Base-by-base conservation (phyloP, 2,329 filamentous ascomycete genomes). In the Tothia fuscella region DNA sequence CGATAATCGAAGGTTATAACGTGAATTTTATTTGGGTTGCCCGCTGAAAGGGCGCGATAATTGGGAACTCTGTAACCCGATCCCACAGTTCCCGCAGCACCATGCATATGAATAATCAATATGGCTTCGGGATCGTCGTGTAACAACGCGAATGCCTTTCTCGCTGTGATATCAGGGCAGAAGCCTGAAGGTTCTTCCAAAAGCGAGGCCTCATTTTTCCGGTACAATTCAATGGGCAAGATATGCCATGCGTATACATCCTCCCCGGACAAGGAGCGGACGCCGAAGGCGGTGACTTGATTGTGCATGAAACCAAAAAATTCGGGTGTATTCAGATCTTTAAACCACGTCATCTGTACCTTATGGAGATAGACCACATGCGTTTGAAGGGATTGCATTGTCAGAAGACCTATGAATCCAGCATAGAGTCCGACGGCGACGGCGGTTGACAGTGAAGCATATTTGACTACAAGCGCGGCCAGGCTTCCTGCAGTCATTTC, bases 1-100 rank as follows among this genome's bases (percentile, higher is more conserved):
- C 88, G 81, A 61, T 95, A 95, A 65, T 94, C 87, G 52, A 94
- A 78, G 30, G 85, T 76, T n/a, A 95, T 67, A 33, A 94, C 74
- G 55, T 95, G 88, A 42, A 87, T 75, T 43, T 72, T 67, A 75
- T 38, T 29, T 0, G 68, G 56, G 29, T 79, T 76, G 41, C 80
- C 74, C 3, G 86, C 76, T 32, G 86, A 76, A 31, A 94, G 66
- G 33, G 78, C 71, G 50, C 87, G 84, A 57, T 93, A 93, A 43
- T 78, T 82, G 24, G 78, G 71, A 2, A 86, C 80, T n/a, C 89
- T 77, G 56, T 79, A 73, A 46, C 76, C 77, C 57, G 93, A 83
- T n/a, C 81, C 86, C 22, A 96, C 61, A 51, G 91, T 84, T 4
- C 85, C 89, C 26, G 86, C 87, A 59, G 95, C 95, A 6, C 39